phyloP scores from a whole-genome alignment of 768 basidiomycete species.

The Panus rudis region DNA sequence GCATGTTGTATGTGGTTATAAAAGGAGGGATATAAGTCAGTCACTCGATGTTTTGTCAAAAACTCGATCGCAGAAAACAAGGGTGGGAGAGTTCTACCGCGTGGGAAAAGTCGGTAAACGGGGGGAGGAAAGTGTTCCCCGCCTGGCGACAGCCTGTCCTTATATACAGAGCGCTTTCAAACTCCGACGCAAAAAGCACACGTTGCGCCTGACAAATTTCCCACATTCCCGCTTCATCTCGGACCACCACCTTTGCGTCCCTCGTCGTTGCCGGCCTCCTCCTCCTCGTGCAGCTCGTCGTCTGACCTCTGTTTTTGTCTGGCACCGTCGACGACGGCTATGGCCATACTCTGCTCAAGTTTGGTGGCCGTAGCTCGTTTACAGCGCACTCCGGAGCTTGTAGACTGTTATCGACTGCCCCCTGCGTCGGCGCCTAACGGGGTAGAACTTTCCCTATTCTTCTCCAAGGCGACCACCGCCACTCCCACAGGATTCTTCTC shows the following conservation, averaged over 20 bases:
- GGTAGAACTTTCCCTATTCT: no score
- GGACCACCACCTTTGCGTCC: slow-evolving; percentile 6
- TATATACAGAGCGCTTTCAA: slow-evolving; percentile 11
- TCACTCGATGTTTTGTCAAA: neutral
- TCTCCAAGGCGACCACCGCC: no score
- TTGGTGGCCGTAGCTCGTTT: no score
- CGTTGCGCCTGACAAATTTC: slow-evolving; percentile 10
- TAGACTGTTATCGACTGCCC: no score
- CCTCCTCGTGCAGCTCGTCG: neutral
- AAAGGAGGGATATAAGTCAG: neutral
- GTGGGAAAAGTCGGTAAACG: slow-evolving; percentile 1
- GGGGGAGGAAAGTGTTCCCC: slow-evolving; percentile 2
- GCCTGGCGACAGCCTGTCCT: slow-evolving; percentile 1
- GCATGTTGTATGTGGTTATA: no score
- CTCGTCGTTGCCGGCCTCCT: neutral
- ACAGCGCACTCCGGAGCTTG: no score
- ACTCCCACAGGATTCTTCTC: no score
- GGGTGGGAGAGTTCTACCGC: slow-evolving; percentile 12
- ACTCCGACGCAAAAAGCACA: slow-evolving; percentile 9
- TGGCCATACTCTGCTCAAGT: neutral
- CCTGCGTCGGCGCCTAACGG: no score
- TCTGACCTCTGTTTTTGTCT: neutral
- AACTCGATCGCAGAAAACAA: slow-evolving; percentile 8
- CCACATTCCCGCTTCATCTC: slow-evolving; percentile 11
- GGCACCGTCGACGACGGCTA: neutral